phyloP scores from a whole-genome alignment of 495 filamentous ascomycete species.

The Penicillium macrosclerotiorum region DNA sequence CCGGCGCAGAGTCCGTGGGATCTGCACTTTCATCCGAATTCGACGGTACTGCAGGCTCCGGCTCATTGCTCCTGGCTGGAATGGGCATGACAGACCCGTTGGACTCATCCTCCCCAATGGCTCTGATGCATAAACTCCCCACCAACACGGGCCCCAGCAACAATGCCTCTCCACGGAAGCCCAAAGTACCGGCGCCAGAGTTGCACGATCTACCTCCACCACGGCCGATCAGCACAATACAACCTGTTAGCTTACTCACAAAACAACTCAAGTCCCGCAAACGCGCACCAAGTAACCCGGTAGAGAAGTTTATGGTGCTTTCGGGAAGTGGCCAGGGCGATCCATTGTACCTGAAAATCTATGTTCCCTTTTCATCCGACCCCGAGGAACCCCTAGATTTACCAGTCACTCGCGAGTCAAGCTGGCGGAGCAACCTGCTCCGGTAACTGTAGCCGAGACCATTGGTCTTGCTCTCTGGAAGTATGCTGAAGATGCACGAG shows the following conservation, averaged over 20 bases:
- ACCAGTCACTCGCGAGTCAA: conserved; percentile 75
- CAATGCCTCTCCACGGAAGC: conserved; percentile 56
- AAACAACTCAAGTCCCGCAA: conserved; percentile 74
- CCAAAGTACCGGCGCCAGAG: conserved; percentile 56
- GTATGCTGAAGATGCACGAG: conserved; percentile 76
- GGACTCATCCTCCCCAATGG: conserved; percentile 44
- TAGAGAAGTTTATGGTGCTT: conserved; percentile 81
- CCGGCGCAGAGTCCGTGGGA: conserved; percentile 61
- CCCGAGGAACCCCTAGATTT: conserved; percentile 73
- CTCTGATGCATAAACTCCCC: conserved; percentile 44
- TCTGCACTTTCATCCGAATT: conserved; percentile 68
- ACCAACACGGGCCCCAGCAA: conserved; percentile 34
- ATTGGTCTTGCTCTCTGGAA: conserved; percentile 88
- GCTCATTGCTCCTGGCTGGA: conserved; percentile 51
- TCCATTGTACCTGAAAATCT: conserved; percentile 81
- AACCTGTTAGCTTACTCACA: conserved; percentile 73
- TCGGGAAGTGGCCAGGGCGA: conserved; percentile 82
- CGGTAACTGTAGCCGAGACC: conserved; percentile 81
- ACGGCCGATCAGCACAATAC: conserved; percentile 81
- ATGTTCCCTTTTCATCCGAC: conserved; percentile 74
- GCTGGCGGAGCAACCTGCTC: conserved; percentile 60
- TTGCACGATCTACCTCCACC: conserved; percentile 82
- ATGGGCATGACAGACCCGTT: conserved; percentile 45
- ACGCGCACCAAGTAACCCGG: conserved; percentile 74
- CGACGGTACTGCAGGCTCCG: conserved; percentile 61